A percentile compares a stretch with the other conserved stretches of the same genome.
Evolutionary conservation across 1,284 basidiomycete species (phyloP).

Genomic region (Coniophora puteana): DNA sequence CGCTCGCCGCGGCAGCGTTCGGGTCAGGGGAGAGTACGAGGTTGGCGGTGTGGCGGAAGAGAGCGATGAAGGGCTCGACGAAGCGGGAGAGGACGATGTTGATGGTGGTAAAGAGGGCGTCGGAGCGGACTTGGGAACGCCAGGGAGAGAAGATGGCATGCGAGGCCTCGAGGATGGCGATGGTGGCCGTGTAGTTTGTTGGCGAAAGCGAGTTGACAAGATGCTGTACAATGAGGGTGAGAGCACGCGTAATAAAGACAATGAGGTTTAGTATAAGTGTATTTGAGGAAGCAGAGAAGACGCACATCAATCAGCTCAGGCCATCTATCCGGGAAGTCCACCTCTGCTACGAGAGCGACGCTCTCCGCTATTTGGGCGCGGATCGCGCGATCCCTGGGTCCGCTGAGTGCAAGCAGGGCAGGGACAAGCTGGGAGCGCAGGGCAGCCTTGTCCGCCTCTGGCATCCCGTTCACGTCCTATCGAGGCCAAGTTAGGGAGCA

Average conservation of each 20-base stretch:
- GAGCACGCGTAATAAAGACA: constrained; percentile 1
- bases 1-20: constrained; percentile 51
- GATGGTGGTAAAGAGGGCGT: constrained; percentile 88
- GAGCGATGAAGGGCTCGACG: constrained; percentile 77
- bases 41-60: constrained; percentile 69
- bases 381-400: constrained; percentile 60
- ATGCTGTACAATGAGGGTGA: constrained; percentile 53
- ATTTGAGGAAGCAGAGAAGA: constrained; percentile 7
- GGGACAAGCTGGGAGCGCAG: constrained; percentile 73
- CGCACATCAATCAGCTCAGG: constrained; percentile 81
- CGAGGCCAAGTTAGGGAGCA: constrained; percentile 7
- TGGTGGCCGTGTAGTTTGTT: constrained; percentile 81
- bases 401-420: constrained; percentile 77
- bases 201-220: constrained; percentile 76
- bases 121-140: constrained; percentile 87
- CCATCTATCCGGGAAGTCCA: constrained; percentile 88
- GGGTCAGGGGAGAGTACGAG: constrained; percentile 45
- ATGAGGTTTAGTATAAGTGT: constrained; percentile 4
- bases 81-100: constrained; percentile 89
- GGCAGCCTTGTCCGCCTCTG: constrained; percentile 63
- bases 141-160: constrained; percentile 95
- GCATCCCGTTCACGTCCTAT: constrained; percentile 61
- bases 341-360: constrained; percentile 81
- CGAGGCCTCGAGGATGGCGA: constrained; percentile 89
- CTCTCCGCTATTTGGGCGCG: constrained; percentile 87